These are phyloP conservation scores for Didymella arachidicola DNA, from an alignment of 2,329 filamentous ascomycete species.

Conservation along the genomic window DNA sequence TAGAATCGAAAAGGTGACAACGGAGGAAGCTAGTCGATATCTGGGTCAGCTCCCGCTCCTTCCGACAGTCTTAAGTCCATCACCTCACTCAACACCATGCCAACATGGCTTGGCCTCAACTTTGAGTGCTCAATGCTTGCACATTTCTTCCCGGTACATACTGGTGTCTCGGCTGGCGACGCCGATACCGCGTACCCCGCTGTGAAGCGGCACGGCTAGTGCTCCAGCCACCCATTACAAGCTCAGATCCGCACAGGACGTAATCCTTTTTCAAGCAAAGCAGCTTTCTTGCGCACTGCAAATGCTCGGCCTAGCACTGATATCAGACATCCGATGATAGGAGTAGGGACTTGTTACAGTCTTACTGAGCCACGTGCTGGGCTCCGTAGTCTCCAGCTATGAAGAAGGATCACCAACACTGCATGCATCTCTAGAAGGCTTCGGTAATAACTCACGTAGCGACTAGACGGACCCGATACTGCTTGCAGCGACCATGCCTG, in stretches of 20 bases:
- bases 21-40: constrained; percentile 6
- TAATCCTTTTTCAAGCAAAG: neutral
- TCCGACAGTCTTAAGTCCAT: constrained; percentile 1
- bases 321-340: neutral
- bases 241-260: neutral
- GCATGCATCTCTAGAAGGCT: neutral
- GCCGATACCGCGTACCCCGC: constrained; percentile 2
- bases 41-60: constrained; percentile 4
- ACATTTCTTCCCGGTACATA: neutral
- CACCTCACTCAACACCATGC: constrained; percentile 1
- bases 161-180: neutral
- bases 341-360: neutral
- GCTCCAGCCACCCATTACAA: neutral
- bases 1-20: neutral
- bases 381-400: neutral
- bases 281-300: neutral
- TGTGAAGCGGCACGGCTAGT: neutral
- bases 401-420: neutral
- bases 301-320: neutral
- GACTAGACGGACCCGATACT: neutral
- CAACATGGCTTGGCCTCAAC: neutral
- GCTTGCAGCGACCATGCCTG: neutral
- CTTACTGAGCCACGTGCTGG: neutral
- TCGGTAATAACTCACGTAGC: neutral
- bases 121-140: neutral